phyloP scores from a whole-genome alignment of 371 early-diverging fungal species.

The Circinella minor region DNA sequence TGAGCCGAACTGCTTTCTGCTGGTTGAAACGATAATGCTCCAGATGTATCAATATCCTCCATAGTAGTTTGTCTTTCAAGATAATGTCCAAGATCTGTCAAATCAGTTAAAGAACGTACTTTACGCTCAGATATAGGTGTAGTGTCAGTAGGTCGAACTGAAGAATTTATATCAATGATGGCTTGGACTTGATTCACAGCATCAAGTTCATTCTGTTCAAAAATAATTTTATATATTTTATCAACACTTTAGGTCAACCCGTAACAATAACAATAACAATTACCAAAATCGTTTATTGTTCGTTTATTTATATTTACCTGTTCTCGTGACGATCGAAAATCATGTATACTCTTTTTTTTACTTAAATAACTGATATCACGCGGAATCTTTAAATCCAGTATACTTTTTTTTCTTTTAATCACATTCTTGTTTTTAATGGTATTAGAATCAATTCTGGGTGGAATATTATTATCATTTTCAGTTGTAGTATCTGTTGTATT shows the following conservation, averaged over 20 bases:
- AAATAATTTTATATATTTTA: neutral
- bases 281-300: too few relatives aligned
- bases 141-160: neutral
- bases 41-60: neutral
- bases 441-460: neutral
- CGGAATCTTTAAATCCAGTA: neutral
- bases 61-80: slow-evolving; percentile 1
- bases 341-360: neutral
- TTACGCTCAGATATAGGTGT: neutral
- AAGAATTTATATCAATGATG: slow-evolving; percentile 9
- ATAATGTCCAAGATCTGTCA: neutral
- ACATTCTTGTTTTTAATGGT: neutral
- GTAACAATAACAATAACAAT: neutral
- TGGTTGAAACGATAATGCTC: slow-evolving; percentile 6
- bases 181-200: slow-evolving; percentile 7
- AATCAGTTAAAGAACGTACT: slow-evolving; percentile 6
- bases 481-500: too few relatives aligned
- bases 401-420: neutral
- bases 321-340: slow-evolving; percentile 7
- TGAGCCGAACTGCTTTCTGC: neutral
- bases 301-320: neutral
- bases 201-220: neutral
- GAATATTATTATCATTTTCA: too few relatives aligned
- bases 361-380: neutral
- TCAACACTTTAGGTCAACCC: slow-evolving; percentile 1